Evolutionary conservation across 164 flowering plant genomes (phyloP), one percentile per base, ranked within the genome.

Genomic region (Piper longum): DNA sequence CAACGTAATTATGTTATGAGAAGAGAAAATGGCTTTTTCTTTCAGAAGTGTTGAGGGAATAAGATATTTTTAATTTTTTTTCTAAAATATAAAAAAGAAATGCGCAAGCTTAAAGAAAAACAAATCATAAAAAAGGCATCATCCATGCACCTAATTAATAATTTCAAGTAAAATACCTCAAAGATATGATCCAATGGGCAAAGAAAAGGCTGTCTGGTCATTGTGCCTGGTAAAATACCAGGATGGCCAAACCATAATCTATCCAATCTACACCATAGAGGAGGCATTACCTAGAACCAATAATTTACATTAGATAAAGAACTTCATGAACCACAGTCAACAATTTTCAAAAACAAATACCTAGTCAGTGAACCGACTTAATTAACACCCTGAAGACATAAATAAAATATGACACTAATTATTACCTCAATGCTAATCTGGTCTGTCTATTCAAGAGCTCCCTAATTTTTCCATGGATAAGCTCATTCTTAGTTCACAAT

Each of bases 141-240:
- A 26, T 26, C 36, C 36, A 2, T 26, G 36, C 36, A 26, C 36
- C 36, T 26, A 26, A 26, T 26, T 26, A 26, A 9, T n/a, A 62
- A 43, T 43, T 26, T 42, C 44, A 18, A 16, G 58, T 59, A 26
- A 14, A 2, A 5, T 87, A 95, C 99, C 99, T 95, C 99, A 74
- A 95, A 91, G 16, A 91, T 93, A 75, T 95, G 99, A 75, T 95
- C 99, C 81, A 95, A 64, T 65, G 99, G 99, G 78, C 99, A 95
- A 56, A 95, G 54, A 69, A 91, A 95, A 65, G 97, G 99, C 69
- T 84, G 97, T 67, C 90, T 78, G 41, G 97, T 95, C 83, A 95
- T 36, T 62, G 92, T 72, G 11, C 99, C 97, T n/a, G 59, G 68
- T 64, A 95, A 61, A 73, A 80, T 70, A 67, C 99, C 99, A 48